Evolutionary conservation across 108 stramenopile genomes (phyloP), one percentile per base, ranked within the genome.

Genomic region (Pseudonitzschia pungens): DNA sequence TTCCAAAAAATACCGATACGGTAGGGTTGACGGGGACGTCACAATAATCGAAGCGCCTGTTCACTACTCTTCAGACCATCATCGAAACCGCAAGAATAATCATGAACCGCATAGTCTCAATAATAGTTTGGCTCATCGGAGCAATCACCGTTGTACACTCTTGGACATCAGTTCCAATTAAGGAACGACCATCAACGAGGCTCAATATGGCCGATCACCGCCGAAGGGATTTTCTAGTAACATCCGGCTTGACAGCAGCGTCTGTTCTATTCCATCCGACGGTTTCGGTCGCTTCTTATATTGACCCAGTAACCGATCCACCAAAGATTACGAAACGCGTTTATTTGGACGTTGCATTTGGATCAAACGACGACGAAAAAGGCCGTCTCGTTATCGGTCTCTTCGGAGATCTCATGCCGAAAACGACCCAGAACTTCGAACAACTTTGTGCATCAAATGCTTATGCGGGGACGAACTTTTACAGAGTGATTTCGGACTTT

Each of bases 361-460:
- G 63, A 57, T 42, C 52, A 12, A 76, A 75, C 14, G 45, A 48
- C 45, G 83, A 56, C 9, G 70, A 48, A 32, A 56, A 79, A 36
- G 63, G 59, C 6, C 68, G 86, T 33, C 43, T 90, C 4, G 71
- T 75, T 14, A 89, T 91, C 52, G 90, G 87, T 14, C 52, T 91
- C 0, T 91, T 76, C 65, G 90, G 90, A 1, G 76, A 91, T 33
- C 71, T 70, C 52, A 81, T 86, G 85, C 89, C 89, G n/a, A 80
- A 74, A 42, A 66, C 78, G 10, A 75, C 72, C 11, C 70, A 73
- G 12, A 90, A 90, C 70, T 90, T 90, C 69, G 65, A 77, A n/a
- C 55, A 55, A 16, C 68, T 90, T 32, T 87, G 84, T 60, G 55
- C 79, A 66, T 70, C 69, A 27, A 78, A 72, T 45, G 68, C 84